Conservation (phyloP, 192 early-diverging fungal species). For the Entophlyctis luteolus region DNA sequence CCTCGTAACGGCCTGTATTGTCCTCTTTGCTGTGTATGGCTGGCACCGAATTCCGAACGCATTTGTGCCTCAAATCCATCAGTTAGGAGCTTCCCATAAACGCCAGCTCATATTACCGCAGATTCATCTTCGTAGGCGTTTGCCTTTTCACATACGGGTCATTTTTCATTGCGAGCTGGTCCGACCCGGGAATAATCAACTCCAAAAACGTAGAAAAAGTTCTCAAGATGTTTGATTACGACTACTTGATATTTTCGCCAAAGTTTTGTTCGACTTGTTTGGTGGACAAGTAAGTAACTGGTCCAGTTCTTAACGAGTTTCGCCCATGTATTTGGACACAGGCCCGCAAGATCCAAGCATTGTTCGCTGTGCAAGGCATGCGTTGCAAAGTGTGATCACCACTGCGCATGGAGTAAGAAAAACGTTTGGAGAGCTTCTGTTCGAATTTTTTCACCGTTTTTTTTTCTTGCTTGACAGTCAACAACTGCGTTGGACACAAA, state of each 20-base stretch:
- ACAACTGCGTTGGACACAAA: conserved; percentile 52
- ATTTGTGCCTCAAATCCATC: conserved; percentile 26
- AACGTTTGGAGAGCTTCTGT: background rate
- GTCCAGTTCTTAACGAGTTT: background rate
- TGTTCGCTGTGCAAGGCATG: conserved; percentile 48
- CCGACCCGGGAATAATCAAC: conserved; percentile 41
- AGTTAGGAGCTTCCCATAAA: conserved; percentile 11
- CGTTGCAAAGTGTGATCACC: conserved; percentile 49
- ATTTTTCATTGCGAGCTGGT: conserved; percentile 36
- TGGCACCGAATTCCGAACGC: conserved; percentile 33
- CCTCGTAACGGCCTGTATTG: conserved; percentile 33
- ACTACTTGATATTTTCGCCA: conserved; percentile 41
- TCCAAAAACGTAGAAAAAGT: conserved; percentile 25
- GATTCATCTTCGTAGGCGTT: conserved; percentile 23
- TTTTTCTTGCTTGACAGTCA: conserved; percentile 26
- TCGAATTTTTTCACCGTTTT: background rate
- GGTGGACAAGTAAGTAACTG: conserved; percentile 38
- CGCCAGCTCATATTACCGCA: background rate
- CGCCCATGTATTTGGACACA: background rate
- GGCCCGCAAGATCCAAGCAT: conserved; percentile 49
- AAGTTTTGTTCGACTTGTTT: conserved; percentile 41
- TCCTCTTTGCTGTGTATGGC: conserved; percentile 30
- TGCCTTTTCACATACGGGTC: conserved; percentile 24
- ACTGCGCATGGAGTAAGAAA: conserved; percentile 54
- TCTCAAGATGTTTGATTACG: conserved; percentile 35